These are phyloP conservation scores for Exophiala sp. DNA, from an alignment of 2,329 filamentous ascomycete genomes.

Conservation along the genomic window DNA sequence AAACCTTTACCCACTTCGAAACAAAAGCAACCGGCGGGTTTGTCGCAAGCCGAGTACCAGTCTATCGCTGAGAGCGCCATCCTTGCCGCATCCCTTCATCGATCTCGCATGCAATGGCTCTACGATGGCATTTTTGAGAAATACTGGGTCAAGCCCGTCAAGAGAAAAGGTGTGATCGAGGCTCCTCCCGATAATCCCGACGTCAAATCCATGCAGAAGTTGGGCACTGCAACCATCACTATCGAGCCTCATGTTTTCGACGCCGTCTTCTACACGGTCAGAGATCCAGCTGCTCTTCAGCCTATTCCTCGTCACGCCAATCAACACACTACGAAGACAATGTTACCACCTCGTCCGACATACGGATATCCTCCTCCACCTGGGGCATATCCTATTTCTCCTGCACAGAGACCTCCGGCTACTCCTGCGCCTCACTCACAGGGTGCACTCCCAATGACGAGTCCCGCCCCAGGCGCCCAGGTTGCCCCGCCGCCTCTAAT, in stretches of 20 bases:
- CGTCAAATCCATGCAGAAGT: constrained; percentile 51
- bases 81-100: constrained; percentile 55
- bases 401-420: constrained; percentile 28
- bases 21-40: constrained; percentile 46
- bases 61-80: constrained; percentile 59
- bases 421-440: constrained; percentile 26
- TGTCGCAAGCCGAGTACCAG: constrained; percentile 56
- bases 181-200: constrained; percentile 46
- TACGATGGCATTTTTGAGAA: constrained; percentile 53
- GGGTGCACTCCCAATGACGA: constrained; percentile 9
- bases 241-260: constrained; percentile 64
- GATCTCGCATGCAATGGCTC: constrained; percentile 58
- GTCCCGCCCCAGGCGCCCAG: constrained; percentile 4
- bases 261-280: constrained; percentile 54
- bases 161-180: constrained; percentile 50
- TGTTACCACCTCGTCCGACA: constrained; percentile 14
- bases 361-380: constrained; percentile 38
- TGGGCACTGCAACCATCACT: constrained; percentile 57
- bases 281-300: constrained; percentile 44
- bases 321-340: constrained; percentile 21
- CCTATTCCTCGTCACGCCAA: constrained; percentile 23
- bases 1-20: constrained; percentile 53
- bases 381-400: constrained; percentile 36
- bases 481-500: constrained; percentile 6
- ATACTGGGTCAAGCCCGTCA: constrained; percentile 58